These are phyloP conservation scores for Aspergillus intermedius DNA, from an alignment of 2,329 filamentous ascomycete genomes.

Conservation along the genomic window DNA sequence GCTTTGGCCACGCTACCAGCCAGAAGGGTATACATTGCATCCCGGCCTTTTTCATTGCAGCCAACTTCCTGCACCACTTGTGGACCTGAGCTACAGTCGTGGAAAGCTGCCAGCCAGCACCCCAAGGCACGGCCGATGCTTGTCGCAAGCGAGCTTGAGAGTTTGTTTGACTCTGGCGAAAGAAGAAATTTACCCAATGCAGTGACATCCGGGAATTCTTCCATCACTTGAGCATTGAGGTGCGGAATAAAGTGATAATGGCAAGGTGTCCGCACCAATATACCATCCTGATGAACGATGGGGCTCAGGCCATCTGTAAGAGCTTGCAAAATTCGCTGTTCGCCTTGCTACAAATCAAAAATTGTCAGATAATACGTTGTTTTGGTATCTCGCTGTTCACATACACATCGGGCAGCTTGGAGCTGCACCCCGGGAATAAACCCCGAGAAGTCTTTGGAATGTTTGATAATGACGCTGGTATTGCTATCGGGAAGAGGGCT, in stretches of 20 bases:
- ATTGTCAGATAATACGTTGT: not conserved
- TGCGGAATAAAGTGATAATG: not conserved
- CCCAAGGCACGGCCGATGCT: not conserved
- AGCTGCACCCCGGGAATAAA: not conserved
- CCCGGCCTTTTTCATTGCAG: not conserved
- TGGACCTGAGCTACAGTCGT: not conserved
- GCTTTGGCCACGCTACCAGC: not conserved
- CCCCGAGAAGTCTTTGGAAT: not conserved
- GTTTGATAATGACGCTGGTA: not conserved
- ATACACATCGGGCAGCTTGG: not conserved
- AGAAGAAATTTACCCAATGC: not conserved
- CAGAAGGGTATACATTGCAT: not conserved
- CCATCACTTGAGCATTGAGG: not conserved
- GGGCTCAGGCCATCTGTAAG: not conserved
- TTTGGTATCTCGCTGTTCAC: not conserved
- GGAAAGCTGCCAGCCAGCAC: not conserved
- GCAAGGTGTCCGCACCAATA: not conserved
- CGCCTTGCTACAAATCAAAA: not conserved
- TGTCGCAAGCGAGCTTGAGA: not conserved
- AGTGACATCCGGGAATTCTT: not conserved
- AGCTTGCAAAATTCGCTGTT: not conserved
- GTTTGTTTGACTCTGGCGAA: not conserved
- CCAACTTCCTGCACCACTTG: not conserved
- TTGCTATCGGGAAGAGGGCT: not conserved
- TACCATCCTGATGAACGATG: not conserved